Base-by-base conservation (phyloP, 148 eudicot genomes). In the Camellia sinensis region DNA sequence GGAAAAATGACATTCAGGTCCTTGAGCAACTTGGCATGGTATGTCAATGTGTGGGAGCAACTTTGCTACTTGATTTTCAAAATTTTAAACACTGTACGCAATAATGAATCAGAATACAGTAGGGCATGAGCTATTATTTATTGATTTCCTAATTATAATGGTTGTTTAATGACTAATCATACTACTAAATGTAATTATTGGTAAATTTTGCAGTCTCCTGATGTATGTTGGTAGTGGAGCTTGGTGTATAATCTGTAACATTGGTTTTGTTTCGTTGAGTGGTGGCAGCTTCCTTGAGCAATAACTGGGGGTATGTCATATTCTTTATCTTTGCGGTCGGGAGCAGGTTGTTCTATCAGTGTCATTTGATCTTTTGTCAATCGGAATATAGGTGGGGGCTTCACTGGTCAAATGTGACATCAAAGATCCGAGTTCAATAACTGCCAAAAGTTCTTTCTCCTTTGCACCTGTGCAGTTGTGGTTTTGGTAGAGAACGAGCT, bases 1-100 rank as follows among this genome's bases (percentile, higher is more conserved):
- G 80, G 88, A 83, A 59, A 80, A 85, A 46, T 82, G 84, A 78
- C 50, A 56, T 44, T 67, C 79, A 17, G 68, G 68, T 53, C 59
- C 80, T 60, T 85, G 79, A 83, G 63, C 40, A 62, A 59, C 17
- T 56, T 71, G 21, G n/a, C 29, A 78, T 60, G 81, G 84, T 82
- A 78, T n/a, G 80, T 50, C 71, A 12, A 22, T 18, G 29, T 21
- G n/a, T 41, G 52, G 12, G 22, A 50, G 21, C 18, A 17, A 9
- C 12, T 1, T 43, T 19, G 1, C 56, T 59, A 50, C 18, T 41
- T 17, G 7, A 4, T 48, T 48, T 48, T 48, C 7, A 48, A 48
- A 48, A 48, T 48, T 5, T 48, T 7, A 4, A 4, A 48, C 52
- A 48, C 7, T 5, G 52, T 5, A 48, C 52, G 6, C 5, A 48